These are phyloP conservation scores for Cyberlindnera galapagoensis DNA, from an alignment of 805 yeast species.

Conservation along the genomic window DNA sequence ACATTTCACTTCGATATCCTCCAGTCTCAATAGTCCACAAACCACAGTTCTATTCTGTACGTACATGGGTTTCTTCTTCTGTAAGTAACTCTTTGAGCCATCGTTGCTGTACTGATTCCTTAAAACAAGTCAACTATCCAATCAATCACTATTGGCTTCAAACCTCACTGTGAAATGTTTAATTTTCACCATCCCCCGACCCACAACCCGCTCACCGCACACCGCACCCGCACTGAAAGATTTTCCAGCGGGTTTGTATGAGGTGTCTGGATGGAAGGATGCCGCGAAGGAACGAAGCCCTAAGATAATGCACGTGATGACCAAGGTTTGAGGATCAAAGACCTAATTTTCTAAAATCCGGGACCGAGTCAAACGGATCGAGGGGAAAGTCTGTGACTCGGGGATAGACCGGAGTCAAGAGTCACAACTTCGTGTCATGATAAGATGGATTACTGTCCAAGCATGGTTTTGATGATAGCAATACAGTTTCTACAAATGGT, in stretches of 20 bases:
- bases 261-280: constrained; percentile 2
- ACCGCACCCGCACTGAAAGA: no score
- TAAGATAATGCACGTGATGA: constrained; percentile 4
- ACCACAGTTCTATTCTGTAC: constrained; percentile 35
- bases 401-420: no score
- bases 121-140: no score
- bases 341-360: neutral
- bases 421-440: no score
- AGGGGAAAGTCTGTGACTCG: no score
- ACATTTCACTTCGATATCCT: no score
- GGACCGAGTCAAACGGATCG: neutral
- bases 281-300: constrained; percentile 1
- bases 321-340: neutral
- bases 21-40: no score
- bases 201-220: no score
- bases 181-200: constrained; percentile 20
- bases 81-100: constrained; percentile 99
- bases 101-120: constrained; percentile 32
- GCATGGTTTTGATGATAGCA: no score
- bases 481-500: no score
- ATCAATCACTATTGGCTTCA: constrained; percentile 8
- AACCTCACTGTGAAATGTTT: constrained; percentile 11
- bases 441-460: no score
- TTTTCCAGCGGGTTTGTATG: constrained; percentile 5
- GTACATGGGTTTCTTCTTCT: constrained; percentile 99